phyloP scores from a whole-genome alignment of 345 rosid genomes.

The Streptanthus diversifolius region DNA sequence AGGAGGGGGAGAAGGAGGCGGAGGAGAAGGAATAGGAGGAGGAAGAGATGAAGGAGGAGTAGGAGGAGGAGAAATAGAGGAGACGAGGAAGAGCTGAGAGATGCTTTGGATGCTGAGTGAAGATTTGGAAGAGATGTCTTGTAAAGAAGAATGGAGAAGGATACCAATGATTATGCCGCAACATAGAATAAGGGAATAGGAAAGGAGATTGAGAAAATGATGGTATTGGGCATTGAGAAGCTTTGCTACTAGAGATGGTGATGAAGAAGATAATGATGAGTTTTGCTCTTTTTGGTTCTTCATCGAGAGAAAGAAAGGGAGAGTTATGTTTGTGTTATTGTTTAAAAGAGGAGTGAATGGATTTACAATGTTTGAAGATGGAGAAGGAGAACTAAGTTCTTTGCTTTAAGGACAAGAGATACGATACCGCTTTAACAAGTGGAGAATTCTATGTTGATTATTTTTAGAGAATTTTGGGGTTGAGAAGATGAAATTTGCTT shows the following conservation, averaged over 20 bases:
- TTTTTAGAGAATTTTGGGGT: too few relatives aligned
- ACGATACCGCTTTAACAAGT: constrained; percentile 27
- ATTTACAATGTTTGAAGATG: constrained; percentile 19
- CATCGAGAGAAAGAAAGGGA: constrained; percentile 25
- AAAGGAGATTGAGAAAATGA: constrained; percentile 42
- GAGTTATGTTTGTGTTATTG: neutral
- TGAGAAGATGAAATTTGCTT: neutral
- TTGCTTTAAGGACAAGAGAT: constrained; percentile 43
- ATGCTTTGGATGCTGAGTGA: constrained; percentile 16
- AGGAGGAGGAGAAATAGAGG: constrained; percentile 3
- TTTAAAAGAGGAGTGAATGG: constrained; percentile 10
- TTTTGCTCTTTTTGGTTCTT: constrained; percentile 38
- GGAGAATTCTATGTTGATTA: constrained; percentile 15
- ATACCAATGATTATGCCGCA: constrained; percentile 58
- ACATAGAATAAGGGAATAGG: constrained; percentile 44
- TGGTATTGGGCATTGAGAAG: constrained; percentile 46
- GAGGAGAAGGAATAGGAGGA: neutral
- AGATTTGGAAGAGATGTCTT: constrained; percentile 37
- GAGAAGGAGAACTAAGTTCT: constrained; percentile 34
- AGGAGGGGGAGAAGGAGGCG: neutral
- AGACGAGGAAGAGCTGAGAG: constrained; percentile 17
- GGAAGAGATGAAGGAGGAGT: neutral
- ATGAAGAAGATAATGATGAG: constrained; percentile 15
- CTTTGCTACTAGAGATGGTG: constrained; percentile 27
- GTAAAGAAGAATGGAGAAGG: constrained; percentile 45